Evolutionary conservation across 768 basidiomycete genomes (phyloP), one percentile per base, ranked within the genome.

Genomic region (Amanita rubescens): DNA sequence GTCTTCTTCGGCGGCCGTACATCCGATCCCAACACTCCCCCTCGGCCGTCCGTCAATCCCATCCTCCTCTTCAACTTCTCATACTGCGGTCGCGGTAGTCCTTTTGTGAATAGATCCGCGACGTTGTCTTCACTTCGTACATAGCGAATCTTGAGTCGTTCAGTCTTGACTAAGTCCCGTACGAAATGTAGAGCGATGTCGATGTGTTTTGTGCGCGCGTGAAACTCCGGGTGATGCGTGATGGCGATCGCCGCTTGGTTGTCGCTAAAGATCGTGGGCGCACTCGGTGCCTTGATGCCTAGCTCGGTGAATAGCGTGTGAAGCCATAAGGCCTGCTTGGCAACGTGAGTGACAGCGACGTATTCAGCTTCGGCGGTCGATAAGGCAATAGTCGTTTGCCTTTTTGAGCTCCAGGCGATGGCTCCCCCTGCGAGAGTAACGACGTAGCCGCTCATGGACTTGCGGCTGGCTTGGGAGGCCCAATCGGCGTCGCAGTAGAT

Each of bases 291-390:
- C 2, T 35, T 12, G 5, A 61, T 27, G 32, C 52, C 48, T 8
- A 59, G 51, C 55, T 60, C 59, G n/a, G 15, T 19, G 24, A 62
- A 44, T 30, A 62, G 43, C 10, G 57, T 53, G 5, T 52, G 54
- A 55, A 59, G 50, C 64, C 64, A 67, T 8, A 67, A 22, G 5
- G 56, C 62, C 53, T 64, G 57, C 34, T 62, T 59, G 59, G 42
- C 49, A 39, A 69, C 62, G 30, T 73, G 61, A 14, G 62, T 59
- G 0, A 65, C 59, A 3, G 75, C 72, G 39, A 75, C 70, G 58
- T 78, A 76, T 58, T 79, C 75, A 1, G 75, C 27, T 8, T 30
- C 8, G 27, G 27, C 27, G 27, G 65, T 60, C 5, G 68, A 71
- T 8, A 61, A 45, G 0, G 67, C 61, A 14, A 69, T 58, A 0